These are phyloP conservation scores for Fennellomyces sp. DNA, from an alignment of 371 early-diverging fungal species.

Conservation along the genomic window DNA sequence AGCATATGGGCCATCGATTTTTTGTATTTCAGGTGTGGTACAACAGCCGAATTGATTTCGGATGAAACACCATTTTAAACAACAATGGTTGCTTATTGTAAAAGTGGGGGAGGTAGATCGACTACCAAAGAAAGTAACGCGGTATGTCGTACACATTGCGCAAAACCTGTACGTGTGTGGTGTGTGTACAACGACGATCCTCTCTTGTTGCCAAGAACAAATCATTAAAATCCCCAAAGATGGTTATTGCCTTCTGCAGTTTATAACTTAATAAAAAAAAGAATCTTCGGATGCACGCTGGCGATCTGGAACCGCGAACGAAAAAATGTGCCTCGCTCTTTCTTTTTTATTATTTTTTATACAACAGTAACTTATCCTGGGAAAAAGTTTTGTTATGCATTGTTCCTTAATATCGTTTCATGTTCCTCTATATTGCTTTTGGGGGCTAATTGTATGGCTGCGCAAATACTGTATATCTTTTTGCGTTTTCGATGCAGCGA, in stretches of 20 bases:
- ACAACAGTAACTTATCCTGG: neutral
- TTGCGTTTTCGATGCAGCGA: neutral
- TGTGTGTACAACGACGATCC: neutral
- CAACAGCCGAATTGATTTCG: no score
- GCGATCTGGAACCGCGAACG: slow-evolving; percentile 5
- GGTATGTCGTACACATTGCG: neutral
- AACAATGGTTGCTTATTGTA: no score
- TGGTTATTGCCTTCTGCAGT: neutral
- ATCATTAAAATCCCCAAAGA: neutral
- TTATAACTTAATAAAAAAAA: neutral
- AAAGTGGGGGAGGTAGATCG: neutral
- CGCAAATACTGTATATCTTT: neutral
- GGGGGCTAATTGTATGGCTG: neutral
- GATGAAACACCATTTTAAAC: no score
- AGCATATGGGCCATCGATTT: no score
- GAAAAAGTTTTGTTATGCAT: neutral
- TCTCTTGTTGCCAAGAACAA: neutral
- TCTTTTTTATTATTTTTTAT: neutral
- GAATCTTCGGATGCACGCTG: slow-evolving; percentile 2
- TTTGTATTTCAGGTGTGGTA: no score
- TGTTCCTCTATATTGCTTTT: neutral
- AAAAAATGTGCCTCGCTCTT: slow-evolving; percentile 1
- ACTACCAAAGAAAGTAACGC: neutral
- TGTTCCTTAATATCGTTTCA: neutral
- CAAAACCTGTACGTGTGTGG: neutral